A percentile compares a stretch with the other conserved stretches of the same genome.
These are phyloP conservation scores for Boletus bicolor DNA, from an alignment of 768 basidiomycete species.

Conservation along the genomic window DNA sequence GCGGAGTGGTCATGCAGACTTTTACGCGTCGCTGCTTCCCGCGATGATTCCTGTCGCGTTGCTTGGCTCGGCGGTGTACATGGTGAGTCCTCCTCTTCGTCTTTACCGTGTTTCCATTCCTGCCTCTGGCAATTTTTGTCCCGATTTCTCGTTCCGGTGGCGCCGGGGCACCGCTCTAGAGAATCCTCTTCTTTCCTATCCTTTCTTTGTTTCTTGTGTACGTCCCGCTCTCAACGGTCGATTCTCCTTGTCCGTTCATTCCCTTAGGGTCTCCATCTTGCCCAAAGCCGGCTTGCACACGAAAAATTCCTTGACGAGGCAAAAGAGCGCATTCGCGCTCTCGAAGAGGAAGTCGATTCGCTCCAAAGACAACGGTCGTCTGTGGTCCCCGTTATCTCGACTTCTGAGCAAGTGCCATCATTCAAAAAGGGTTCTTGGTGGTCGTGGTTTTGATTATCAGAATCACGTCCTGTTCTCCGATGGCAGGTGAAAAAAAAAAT, in stretches of 20 bases:
- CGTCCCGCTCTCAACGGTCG: slow-evolving; percentile 10
- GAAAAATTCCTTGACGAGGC: slow-evolving; percentile 71
- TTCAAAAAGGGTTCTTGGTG: slow-evolving; percentile 23
- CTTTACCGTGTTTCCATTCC: neutral
- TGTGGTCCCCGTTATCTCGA: neutral
- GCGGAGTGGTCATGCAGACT: slow-evolving; percentile 53
- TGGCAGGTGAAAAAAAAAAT: neutral
- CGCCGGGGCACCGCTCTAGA: slow-evolving; percentile 6
- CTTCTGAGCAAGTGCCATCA: neutral
- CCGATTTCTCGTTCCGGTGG: neutral
- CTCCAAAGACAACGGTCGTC: slow-evolving; percentile 25
- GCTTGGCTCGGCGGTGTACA: slow-evolving; percentile 75
- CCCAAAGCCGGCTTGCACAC: slow-evolving; percentile 60
- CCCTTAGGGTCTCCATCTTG: slow-evolving; percentile 60
- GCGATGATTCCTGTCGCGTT: slow-evolving; percentile 77
- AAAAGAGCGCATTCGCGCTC: slow-evolving; percentile 42
- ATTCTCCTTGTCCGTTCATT: slow-evolving; percentile 4
- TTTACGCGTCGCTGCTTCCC: slow-evolving; percentile 69
- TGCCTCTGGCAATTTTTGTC: slow-evolving; percentile 2
- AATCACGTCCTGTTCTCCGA: neutral
- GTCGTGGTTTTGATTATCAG: slow-evolving; percentile 4
- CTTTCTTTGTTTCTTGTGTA: neutral
- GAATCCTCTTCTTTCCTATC: slow-evolving; percentile 3
- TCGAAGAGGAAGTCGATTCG: slow-evolving; percentile 58
- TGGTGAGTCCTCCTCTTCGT: slow-evolving; percentile 41